A percentile compares a stretch with the other conserved stretches of the same genome.
Conservation (phyloP, 148 eudicot species). For the Nepenthes mirabilis region DNA sequence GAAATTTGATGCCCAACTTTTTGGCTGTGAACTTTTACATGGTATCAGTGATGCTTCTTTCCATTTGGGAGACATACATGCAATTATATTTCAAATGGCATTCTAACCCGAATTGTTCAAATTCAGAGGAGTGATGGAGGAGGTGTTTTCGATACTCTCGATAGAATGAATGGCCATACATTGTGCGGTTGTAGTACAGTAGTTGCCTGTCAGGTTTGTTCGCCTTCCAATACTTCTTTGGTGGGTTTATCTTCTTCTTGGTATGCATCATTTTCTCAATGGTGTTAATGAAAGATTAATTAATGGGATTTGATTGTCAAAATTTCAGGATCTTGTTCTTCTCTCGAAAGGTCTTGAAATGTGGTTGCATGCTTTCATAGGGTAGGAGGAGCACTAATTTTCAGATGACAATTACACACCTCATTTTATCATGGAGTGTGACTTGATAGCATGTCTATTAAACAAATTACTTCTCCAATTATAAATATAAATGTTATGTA, state of each 20-base stretch:
- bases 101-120: conserved; percentile 11
- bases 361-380: too few species aligned
- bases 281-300: neutral
- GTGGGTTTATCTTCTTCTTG: conserved; percentile 4
- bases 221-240: conserved; percentile 4
- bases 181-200: conserved; percentile 81
- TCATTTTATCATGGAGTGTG: too few species aligned
- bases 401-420: too few species aligned
- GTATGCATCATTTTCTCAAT: neutral
- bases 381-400: too few species aligned
- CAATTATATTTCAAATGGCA: neutral
- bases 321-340: too few species aligned
- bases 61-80: neutral
- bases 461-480: too few species aligned
- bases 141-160: conserved; percentile 74
- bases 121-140: conserved; percentile 96
- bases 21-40: conserved; percentile 91
- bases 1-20: conserved; percentile 76
- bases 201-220: conserved; percentile 85
- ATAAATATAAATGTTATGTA: too few species aligned
- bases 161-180: conserved; percentile 73
- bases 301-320: too few species aligned
- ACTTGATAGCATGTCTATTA: too few species aligned
- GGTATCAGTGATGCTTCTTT: conserved; percentile 32
- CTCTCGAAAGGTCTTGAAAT: too few species aligned